Percentiles rank a stretch among this genome's conserved stretches.
Conservation (phyloP, 2,329 filamentous ascomycete species). For the Trichoderma sp. region DNA sequence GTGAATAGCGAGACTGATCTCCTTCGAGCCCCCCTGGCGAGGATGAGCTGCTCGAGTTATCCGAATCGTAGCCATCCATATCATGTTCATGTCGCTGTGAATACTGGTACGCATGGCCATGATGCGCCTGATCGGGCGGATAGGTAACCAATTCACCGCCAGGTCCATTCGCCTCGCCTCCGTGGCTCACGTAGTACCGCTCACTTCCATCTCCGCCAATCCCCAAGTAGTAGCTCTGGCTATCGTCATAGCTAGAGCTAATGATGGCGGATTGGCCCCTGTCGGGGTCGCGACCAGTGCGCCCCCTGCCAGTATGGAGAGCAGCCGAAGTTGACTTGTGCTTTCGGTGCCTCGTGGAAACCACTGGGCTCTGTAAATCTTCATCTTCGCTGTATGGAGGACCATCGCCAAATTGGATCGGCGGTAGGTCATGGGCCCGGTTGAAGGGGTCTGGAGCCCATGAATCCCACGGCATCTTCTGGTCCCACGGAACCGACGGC, state of each 20-base stretch:
- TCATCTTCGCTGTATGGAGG: slow-evolving; percentile 95
- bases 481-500: slow-evolving; percentile 72
- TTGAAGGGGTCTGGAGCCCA: slow-evolving; percentile 54
- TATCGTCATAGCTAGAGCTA: slow-evolving; percentile 49
- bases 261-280: slow-evolving; percentile 42
- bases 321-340: slow-evolving; percentile 67
- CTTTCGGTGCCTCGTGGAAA: slow-evolving; percentile 80
- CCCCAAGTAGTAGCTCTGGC: slow-evolving; percentile 63
- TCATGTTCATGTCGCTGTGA: slow-evolving; percentile 41
- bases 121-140: slow-evolving; percentile 60
- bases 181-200: slow-evolving; percentile 69
- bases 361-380: slow-evolving; percentile 87
- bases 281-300: slow-evolving; percentile 44
- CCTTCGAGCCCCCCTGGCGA: slow-evolving; percentile 57
- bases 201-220: slow-evolving; percentile 69
- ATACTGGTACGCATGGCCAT: slow-evolving; percentile 46
- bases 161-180: slow-evolving; percentile 68
- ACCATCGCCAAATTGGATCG: slow-evolving; percentile 81
- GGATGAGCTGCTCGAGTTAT: slow-evolving; percentile 56
- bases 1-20: slow-evolving; percentile 77
- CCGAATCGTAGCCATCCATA: slow-evolving; percentile 56
- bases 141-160: slow-evolving; percentile 81
- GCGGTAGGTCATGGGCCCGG: slow-evolving; percentile 69
- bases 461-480: slow-evolving; percentile 57
- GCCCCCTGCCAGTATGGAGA: slow-evolving; percentile 41